Base-by-base conservation (phyloP, 2,329 filamentous ascomycete species). In the Claviceps arundinis region DNA sequence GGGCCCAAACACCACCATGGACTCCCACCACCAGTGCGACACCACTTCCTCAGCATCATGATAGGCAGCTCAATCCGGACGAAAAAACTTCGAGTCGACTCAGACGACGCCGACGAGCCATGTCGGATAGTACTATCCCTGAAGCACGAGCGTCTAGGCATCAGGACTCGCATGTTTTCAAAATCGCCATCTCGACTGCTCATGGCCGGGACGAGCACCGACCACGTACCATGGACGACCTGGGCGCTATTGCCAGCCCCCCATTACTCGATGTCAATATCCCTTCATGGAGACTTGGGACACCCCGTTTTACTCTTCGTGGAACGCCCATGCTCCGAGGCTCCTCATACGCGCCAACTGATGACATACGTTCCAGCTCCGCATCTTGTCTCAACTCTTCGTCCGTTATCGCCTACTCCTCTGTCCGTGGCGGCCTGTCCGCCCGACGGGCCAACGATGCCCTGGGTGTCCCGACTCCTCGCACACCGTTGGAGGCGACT, bases 271-370 rank as follows among this genome's bases (percentile, higher is more conserved):
- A 89, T 58, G 77, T 91, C 44, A 75, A 82, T 22, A 95, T 95
- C 49, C 89, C 90, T 38, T 84, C 87, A 52, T 94, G 90, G 74
- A 83, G 84, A 57, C 73, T 96, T 53, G 90, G 89, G 13, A 86
- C 84, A 1, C 88, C 89, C 17, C 80, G 82, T 54, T 95, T 95
- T 66, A 91, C 85, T 56, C 70, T 79, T 50, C 77, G 78, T 59
- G 89, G 89, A 11, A 89, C 85, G 2, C 82, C 87, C 2, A 77
- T 88, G 56, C 73, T 96, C 56, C 83, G 87, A 55, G 86, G 83
- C 57, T 94, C 90, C n/a, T 82, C 85, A 16, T 87, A 88, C 65
- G 80, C 83, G 3, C 85, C 87, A 2, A 84, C 81, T 5, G 87
- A 91, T 50, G 87, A 89, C 55, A 67, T 82, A 56, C 61, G 78